These are phyloP conservation scores for Tilletia caries DNA, from an alignment of 1,284 basidiomycete species.

Conservation along the genomic window DNA sequence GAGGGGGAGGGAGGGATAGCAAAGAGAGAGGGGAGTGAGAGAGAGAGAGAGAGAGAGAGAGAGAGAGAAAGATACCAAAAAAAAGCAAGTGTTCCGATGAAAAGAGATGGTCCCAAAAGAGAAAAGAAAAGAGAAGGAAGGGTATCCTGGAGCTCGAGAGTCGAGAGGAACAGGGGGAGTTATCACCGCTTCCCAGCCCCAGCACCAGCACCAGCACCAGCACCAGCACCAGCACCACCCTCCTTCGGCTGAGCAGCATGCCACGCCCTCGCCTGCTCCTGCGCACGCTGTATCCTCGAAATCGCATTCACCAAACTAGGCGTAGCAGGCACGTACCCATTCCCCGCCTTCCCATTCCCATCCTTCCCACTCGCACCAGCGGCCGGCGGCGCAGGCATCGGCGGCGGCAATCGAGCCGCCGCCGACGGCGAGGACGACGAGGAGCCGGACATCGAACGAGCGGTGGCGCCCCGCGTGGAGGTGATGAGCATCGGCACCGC, in stretches of 20 bases:
- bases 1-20: no score
- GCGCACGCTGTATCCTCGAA: conserved; percentile 39
- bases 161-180: no score
- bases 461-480: not conserved
- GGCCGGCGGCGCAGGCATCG: conserved; percentile 15
- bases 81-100: no score
- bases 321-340: conserved; percentile 31
- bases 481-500: conserved; percentile 8
- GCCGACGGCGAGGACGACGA: conserved; percentile 1
- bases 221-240: no score
- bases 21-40: no score
- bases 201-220: no score
- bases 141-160: no score
- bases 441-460: not conserved
- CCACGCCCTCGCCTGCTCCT: conserved; percentile 36
- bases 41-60: no score
- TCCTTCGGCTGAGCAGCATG: conserved; percentile 18
- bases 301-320: conserved; percentile 44
- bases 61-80: no score
- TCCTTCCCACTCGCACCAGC: conserved; percentile 4
- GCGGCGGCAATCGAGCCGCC: conserved; percentile 16
- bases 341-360: not conserved
- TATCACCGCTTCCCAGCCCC: no score
- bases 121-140: no score
- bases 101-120: no score